Percentiles rank a stretch among this genome's conserved stretches.
phyloP scores from a whole-genome alignment of 495 filamentous ascomycete species.

The Xylaria palmicola region DNA sequence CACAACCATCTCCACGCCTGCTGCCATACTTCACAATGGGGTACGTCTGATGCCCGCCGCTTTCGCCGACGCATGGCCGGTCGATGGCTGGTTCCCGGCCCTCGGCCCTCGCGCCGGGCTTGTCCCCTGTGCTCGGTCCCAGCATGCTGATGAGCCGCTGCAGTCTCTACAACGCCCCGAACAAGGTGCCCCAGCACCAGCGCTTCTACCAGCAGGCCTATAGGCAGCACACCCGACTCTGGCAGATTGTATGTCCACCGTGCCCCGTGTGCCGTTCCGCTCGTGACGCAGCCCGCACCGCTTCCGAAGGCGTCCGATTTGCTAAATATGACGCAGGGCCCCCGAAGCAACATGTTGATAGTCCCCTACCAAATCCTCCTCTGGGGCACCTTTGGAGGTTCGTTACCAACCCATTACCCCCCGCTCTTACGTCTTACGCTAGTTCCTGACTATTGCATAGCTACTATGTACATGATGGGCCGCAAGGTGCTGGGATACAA shows the following conservation, averaged over 20 bases:
- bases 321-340: slow-evolving; percentile 50
- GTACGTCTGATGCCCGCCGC: slow-evolving; percentile 11
- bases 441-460: slow-evolving; percentile 57
- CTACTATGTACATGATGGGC: slow-evolving; percentile 57
- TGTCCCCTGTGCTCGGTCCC: background rate
- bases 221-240: slow-evolving; percentile 67
- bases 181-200: slow-evolving; percentile 85
- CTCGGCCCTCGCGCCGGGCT: background rate
- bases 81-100: background rate
- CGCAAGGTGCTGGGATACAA: slow-evolving; percentile 71
- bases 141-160: slow-evolving; percentile 10
- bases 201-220: slow-evolving; percentile 77
- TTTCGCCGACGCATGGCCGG: background rate
- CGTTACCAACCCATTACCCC: slow-evolving; percentile 11
- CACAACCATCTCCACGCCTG: slow-evolving; percentile 5
- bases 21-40: slow-evolving; percentile 25
- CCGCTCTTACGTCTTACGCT: too few species aligned
- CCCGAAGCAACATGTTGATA: slow-evolving; percentile 64
- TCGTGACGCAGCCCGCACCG: background rate
- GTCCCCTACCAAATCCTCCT: slow-evolving; percentile 73
- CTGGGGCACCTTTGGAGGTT: slow-evolving; percentile 57
- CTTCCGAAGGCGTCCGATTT: slow-evolving; percentile 8
- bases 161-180: slow-evolving; percentile 75
- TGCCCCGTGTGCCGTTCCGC: background rate
- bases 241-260: slow-evolving; percentile 72